These are phyloP conservation scores for Beta vulgaris DNA, from an alignment of 148 eudicot genomes.

Conservation along the genomic window DNA sequence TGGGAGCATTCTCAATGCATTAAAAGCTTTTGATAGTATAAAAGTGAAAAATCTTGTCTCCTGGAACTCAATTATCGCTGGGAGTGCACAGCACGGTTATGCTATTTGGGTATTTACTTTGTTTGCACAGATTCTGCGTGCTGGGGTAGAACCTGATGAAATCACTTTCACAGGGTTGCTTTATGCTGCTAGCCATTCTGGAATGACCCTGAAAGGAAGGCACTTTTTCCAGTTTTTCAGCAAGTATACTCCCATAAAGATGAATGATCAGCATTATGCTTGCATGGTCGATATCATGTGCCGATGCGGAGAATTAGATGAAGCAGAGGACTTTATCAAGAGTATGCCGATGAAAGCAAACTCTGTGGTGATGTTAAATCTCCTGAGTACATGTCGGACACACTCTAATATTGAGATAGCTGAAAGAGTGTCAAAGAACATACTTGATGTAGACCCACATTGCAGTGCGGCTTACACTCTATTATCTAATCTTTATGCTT, in stretches of 20 bases:
- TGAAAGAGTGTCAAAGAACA: constrained; percentile 51
- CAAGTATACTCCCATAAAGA: constrained; percentile 22
- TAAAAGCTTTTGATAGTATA: constrained; percentile 44
- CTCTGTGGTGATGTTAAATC: constrained; percentile 51
- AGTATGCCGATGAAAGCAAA: constrained; percentile 62
- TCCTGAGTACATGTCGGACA: constrained; percentile 62
- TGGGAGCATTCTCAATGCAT: constrained; percentile 55
- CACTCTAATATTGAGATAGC: constrained; percentile 59
- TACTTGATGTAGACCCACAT: constrained; percentile 50
- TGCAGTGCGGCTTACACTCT: constrained; percentile 66
- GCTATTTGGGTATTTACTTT: constrained; percentile 46
- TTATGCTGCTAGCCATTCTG: constrained; percentile 62
- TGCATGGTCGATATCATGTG: constrained; percentile 81
- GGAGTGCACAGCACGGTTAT: constrained; percentile 74
- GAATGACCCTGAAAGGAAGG: constrained; percentile 54
- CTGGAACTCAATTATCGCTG: constrained; percentile 82
- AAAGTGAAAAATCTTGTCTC: constrained; percentile 63
- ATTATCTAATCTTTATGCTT: constrained; percentile 80
- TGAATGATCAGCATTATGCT: constrained; percentile 72
- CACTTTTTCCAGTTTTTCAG: constrained; percentile 42
- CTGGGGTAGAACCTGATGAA: constrained; percentile 53
- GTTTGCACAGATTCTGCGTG: constrained; percentile 56
- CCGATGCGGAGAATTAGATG: constrained; percentile 61
- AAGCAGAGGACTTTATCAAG: constrained; percentile 67
- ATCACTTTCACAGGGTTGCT: constrained; percentile 80